A percentile compares a stretch with the other conserved stretches of the same genome.
Conservation (phyloP, 768 basidiomycete genomes). For the Leccinum uliginosum region DNA sequence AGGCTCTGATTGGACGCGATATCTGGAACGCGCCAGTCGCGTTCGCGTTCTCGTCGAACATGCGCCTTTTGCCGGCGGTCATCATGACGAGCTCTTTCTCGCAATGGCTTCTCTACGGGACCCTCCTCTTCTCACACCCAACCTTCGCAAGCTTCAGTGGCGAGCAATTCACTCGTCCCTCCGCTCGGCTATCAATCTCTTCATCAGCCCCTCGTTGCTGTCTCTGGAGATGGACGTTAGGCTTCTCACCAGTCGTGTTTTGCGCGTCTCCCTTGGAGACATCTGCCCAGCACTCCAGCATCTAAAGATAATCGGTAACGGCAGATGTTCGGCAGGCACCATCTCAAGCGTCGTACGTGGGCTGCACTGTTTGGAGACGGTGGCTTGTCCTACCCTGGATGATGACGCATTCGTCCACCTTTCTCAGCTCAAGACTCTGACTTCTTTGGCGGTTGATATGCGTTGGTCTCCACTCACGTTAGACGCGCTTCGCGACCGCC, state of each 20-base stretch:
- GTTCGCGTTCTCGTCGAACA: slow-evolving; percentile 14
- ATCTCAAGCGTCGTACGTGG: slow-evolving; percentile 16
- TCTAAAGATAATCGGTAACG: slow-evolving; percentile 22
- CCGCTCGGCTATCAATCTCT: slow-evolving; percentile 15
- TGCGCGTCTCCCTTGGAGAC: slow-evolving; percentile 11
- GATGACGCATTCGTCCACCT: slow-evolving; percentile 22
- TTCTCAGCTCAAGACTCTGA: slow-evolving; percentile 18
- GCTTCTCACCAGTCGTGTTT: slow-evolving; percentile 6
- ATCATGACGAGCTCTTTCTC: slow-evolving; percentile 8
- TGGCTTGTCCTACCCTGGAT: slow-evolving; percentile 19
- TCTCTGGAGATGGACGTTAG: slow-evolving; percentile 25
- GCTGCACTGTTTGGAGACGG: slow-evolving; percentile 11
- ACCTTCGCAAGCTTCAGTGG: slow-evolving; percentile 21
- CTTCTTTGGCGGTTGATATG: slow-evolving; percentile 18
- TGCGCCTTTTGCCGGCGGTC: not conserved
- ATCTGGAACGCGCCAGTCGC: slow-evolving; percentile 13
- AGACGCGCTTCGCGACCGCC: slow-evolving; percentile 9
- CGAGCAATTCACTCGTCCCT: not conserved
- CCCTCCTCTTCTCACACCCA: slow-evolving; percentile 20
- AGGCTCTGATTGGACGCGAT: slow-evolving; percentile 16
- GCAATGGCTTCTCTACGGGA: slow-evolving; percentile 15
- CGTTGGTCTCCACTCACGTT: slow-evolving; percentile 20
- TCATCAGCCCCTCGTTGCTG: slow-evolving; percentile 16
- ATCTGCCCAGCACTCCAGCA: slow-evolving; percentile 16
- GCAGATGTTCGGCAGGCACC: slow-evolving; percentile 5